These are phyloP conservation scores for Phytophthora meadii DNA, from an alignment of 352 stramenopile species.

Conservation along the genomic window DNA sequence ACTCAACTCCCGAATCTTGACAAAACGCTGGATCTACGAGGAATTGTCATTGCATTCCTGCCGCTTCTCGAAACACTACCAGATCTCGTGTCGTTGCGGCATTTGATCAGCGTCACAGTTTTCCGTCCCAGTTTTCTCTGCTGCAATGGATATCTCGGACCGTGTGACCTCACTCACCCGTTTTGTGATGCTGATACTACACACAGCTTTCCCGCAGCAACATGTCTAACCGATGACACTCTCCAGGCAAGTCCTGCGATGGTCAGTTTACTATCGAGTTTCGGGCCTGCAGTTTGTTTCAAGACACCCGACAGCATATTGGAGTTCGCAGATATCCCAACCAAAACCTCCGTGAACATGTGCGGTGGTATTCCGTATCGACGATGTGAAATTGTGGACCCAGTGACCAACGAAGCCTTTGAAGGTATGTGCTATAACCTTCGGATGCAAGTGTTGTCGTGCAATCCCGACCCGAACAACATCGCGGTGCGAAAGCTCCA, in stretches of 20 bases:
- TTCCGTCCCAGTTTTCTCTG: conserved; percentile 30
- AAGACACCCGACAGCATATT: conserved; percentile 22
- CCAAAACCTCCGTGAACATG: conserved; percentile 24
- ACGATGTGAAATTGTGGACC: conserved; percentile 21
- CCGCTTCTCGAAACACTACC: conserved; percentile 29
- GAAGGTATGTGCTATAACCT: conserved; percentile 33
- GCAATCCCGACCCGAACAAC: conserved; percentile 30
- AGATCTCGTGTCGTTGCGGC: conserved; percentile 21
- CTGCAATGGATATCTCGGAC: conserved; percentile 44
- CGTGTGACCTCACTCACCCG: conserved; percentile 27
- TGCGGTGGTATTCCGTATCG: conserved; percentile 25
- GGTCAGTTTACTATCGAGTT: conserved; percentile 11
- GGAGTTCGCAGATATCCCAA: conserved; percentile 30
- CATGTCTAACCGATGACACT: conserved; percentile 13
- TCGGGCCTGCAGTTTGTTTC: conserved; percentile 14
- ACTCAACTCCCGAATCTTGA: conserved; percentile 31
- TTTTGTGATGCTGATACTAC: conserved; percentile 20
- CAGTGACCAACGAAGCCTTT: conserved; percentile 2
- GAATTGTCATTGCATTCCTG: conserved; percentile 31
- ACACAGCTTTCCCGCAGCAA: conserved; percentile 15
- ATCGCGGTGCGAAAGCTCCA: conserved; percentile 27
- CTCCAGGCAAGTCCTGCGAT: conserved; percentile 17
- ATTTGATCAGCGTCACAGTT: conserved; percentile 27
- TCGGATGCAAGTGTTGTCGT: conserved; percentile 33
- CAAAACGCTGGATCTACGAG: conserved; percentile 24